Evolutionary conservation across 1,284 basidiomycete species (phyloP), one percentile per base, ranked within the genome.

Genomic region (Dichomitus squalens): DNA sequence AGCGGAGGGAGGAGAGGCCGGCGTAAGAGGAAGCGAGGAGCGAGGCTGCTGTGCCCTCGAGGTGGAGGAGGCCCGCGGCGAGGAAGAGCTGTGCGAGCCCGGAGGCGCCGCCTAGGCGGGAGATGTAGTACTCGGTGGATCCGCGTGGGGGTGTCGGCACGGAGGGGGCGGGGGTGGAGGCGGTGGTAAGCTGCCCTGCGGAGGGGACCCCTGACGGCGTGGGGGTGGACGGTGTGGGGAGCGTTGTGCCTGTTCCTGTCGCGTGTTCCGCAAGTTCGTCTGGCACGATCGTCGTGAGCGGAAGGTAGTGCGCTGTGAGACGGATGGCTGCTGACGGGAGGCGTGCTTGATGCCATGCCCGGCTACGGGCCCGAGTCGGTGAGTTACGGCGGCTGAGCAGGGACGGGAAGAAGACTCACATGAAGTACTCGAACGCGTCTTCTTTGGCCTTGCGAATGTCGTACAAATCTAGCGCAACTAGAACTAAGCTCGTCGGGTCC

Each of bases 261-360:
- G 51, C 52, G 18, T 49, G n/a, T n/a, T n/a, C 55, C 12, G 55
- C 39, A 14, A 52, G 36, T 20, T 59, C 60, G 7, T 68, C 66
- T 21, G 69, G 50, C 12, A 64, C 35, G 9, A 61, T 58, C 2
- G 64, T 58, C 4, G 82, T 78, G 3, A 85, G 70, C 4, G 88
- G 85, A 23, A 90, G 68, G 65, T 89, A 92, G 60, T 88, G 80
- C 1, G 85, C 82, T 34, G 84, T 86, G 20, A 92, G 80, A 53
- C 88, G 84, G 76, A 92, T 87, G 3, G 87, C 86, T 1, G 90
- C 84, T 7, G 87, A 84, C 11, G 89, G 87, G 6, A 86, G 76
- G 66, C 84, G 87, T 1, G 86, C 82, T 70, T 87, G 87, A 52
- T 86, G 85, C 90, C 90, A 92, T 39, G 90, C 88, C 51, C 88